Evolutionary conservation across 2,329 filamentous ascomycete genomes (phyloP), one percentile per base, ranked within the genome.

Genomic region (Aspergillus pseudoviridinutans): DNA sequence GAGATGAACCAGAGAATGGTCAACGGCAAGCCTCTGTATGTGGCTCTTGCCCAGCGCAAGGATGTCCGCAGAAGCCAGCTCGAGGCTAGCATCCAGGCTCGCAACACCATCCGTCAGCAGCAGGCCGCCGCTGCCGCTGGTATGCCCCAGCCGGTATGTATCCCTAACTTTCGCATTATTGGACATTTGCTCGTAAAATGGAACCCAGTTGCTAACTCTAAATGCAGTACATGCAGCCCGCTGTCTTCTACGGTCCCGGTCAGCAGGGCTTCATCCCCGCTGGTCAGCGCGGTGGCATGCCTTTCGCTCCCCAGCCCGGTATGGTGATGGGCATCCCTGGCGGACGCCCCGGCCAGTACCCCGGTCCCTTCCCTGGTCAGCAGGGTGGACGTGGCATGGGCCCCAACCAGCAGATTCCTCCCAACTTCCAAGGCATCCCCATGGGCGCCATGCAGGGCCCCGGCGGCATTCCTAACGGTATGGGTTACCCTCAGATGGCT

Each of bases 1-100:
- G 94, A 99, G 79, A 97, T 97, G 91, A 99, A 99, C 84, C 93
- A 97, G 84, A 92, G 94, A 78, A 99, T 99, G 94, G 84, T 97
- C 67, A 89, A 92, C 77, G 86, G 85, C 81, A 99, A 99, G 87
- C 94, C 94, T 57, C 84, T 99, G 60, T 99, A 99, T 74, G 94
- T 99, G 71, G 94, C 94, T 69, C 86, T 99, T 65, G 94, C 94
- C 64, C 94, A 99, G 84, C 93, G 94, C 80, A 99, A 99, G 87
- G 94, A 99, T 79, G 93, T 99, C 71, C 92, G 94, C 79, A 96
- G 97, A 87, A 96, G 87, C 82, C 94, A 97, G 84, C 91, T 99
- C 68, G 94, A 99, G 84, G 93, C 93, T 71, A 97, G 91, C 79
- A 99, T 99, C 78, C 94, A 97, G 82, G 93, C 94, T 77, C 92